These are phyloP conservation scores for Entamoeba histolytica DNA, from an alignment of 208 protist species.

Conservation along the genomic window DNA sequence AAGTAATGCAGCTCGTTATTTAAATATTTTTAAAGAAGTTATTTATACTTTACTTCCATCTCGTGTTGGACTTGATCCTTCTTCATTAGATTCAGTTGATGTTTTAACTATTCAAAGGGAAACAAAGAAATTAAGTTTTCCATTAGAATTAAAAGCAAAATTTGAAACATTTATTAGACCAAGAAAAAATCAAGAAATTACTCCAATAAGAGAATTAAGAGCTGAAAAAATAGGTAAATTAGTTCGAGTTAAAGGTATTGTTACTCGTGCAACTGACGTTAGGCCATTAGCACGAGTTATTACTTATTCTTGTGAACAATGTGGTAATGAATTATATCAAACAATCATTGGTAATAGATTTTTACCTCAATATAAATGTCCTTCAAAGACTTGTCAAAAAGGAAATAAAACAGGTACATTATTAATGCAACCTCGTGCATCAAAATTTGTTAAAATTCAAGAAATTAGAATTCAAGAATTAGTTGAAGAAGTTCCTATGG, in stretches of 20 bases:
- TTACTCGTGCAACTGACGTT: background rate
- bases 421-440: background rate
- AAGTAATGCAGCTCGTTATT: too few relatives aligned
- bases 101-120: too few relatives aligned
- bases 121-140: too few relatives aligned
- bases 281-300: background rate
- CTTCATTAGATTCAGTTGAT: too few relatives aligned
- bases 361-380: background rate
- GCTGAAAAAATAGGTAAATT: background rate
- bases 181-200: constrained; percentile 38
- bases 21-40: too few relatives aligned
- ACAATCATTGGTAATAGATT: background rate
- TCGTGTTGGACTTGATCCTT: too few relatives aligned
- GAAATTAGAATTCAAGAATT: background rate
- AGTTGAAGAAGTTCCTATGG: background rate
- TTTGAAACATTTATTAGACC: too few relatives aligned
- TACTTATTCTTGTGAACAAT: background rate
- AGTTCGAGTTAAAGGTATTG: background rate
- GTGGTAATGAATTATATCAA: background rate
- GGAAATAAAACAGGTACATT: background rate
- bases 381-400: background rate
- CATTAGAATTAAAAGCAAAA: too few relatives aligned
- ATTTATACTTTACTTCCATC: too few relatives aligned
- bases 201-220: constrained; percentile 43
- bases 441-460: background rate